These are phyloP conservation scores for Cladosporium sp. DNA, from an alignment of 2,329 filamentous ascomycete species.

Conservation along the genomic window DNA sequence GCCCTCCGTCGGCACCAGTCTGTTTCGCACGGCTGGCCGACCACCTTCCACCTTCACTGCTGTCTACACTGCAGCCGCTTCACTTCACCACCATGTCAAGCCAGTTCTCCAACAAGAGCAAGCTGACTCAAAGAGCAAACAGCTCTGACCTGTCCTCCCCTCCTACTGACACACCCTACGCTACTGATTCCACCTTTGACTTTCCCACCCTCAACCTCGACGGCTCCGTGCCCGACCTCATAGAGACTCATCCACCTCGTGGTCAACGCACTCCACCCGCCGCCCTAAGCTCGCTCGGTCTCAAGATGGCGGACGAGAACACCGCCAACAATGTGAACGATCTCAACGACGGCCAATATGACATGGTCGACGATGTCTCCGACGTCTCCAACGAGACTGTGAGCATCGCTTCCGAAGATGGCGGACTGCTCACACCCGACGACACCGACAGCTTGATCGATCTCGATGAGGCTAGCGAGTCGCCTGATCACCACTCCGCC, in stretches of 20 bases:
- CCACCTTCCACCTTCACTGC: not conserved
- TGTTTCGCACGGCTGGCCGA: not conserved
- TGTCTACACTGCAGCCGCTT: not conserved
- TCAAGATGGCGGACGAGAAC: constrained; percentile 22
- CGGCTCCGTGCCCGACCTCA: constrained; percentile 26
- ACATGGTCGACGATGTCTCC: constrained; percentile 31
- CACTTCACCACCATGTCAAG: constrained; percentile 2
- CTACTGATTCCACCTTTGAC: constrained; percentile 14
- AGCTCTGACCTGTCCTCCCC: not conserved
- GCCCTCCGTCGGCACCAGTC: not conserved
- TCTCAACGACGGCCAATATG: constrained; percentile 25
- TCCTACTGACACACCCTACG: not conserved
- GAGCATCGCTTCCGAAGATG: constrained; percentile 26
- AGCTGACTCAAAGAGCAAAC: constrained; percentile 4
- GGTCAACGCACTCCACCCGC: constrained; percentile 25
- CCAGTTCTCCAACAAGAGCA: not conserved
- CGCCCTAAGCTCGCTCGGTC: constrained; percentile 26
- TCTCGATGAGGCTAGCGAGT: constrained; percentile 8
- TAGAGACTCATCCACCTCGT: constrained; percentile 13
- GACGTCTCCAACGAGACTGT: constrained; percentile 32
- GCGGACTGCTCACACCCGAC: constrained; percentile 17
- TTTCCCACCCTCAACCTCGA: constrained; percentile 28
- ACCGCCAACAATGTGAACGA: constrained; percentile 18
- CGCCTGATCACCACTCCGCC: not conserved
- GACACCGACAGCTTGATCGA: constrained; percentile 17